Evolutionary conservation across 257 asterid genomes (phyloP).

Genomic region (Solanum chiquidenum): DNA sequence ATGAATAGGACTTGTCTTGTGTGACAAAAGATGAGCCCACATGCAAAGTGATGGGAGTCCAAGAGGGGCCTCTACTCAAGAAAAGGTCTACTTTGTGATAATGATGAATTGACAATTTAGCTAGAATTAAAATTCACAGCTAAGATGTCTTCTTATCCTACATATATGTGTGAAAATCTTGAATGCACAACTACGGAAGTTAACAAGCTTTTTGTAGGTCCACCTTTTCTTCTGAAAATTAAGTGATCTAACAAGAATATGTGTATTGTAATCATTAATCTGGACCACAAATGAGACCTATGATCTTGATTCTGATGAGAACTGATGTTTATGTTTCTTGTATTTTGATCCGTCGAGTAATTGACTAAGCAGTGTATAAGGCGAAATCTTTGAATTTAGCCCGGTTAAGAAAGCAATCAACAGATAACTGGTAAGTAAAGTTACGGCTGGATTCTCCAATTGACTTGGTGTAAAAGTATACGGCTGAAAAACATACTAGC

Average conservation of each 20-base stretch:
- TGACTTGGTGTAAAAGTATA: not conserved
- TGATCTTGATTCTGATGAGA: not conserved
- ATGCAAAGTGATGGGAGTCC: slow-evolving; percentile 30
- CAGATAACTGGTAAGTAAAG: not conserved
- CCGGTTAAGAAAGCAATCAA: not conserved
- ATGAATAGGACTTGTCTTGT: slow-evolving; percentile 16
- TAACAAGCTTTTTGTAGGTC: not conserved
- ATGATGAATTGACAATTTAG: not conserved
- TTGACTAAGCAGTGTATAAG: not conserved
- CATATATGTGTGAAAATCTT: not conserved
- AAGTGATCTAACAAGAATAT: not conserved
- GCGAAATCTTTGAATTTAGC: not conserved
- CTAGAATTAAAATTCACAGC: not conserved
- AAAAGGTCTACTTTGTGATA: slow-evolving; percentile 1
- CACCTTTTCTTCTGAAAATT: not conserved
- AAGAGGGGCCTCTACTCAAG: slow-evolving; percentile 19
- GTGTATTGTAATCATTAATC: not conserved
- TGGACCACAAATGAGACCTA: not conserved
- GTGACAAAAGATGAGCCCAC: slow-evolving; percentile 27
- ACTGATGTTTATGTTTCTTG: not conserved
- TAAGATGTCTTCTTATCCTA: not conserved
- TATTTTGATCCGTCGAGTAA: not conserved
- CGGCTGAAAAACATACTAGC: not conserved
- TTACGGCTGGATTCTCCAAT: not conserved
- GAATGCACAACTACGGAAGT: not conserved